A percentile compares a stretch with the other conserved stretches of the same genome.
Conservation (phyloP, 257 asterid genomes). For the Rubia yunnanensis region DNA sequence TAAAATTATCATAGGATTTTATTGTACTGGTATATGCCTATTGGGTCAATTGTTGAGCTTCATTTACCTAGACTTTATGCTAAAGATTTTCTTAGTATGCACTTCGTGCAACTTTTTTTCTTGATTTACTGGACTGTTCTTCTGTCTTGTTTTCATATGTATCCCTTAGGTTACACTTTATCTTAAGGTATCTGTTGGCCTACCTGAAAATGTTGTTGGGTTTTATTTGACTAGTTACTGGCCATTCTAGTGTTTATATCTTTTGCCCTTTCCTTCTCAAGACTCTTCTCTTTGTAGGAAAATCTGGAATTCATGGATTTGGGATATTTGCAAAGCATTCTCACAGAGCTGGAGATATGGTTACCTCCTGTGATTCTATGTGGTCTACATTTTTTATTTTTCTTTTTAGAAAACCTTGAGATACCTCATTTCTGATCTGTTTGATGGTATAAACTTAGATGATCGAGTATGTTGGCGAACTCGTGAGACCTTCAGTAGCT, state of each 20-base stretch:
- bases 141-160: neutral
- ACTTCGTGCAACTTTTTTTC: neutral
- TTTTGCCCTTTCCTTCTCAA: conserved; percentile 12
- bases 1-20: neutral
- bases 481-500: conserved; percentile 84
- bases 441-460: conserved; percentile 36
- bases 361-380: conserved; percentile 26
- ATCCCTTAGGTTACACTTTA: neutral
- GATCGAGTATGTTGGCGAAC: conserved; percentile 90
- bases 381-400: conserved; percentile 11
- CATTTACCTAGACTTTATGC: neutral
- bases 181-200: neutral
- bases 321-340: conserved; percentile 84
- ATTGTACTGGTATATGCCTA: neutral
- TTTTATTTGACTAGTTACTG: neutral
- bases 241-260: conserved; percentile 6
- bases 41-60: neutral
- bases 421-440: conserved; percentile 8
- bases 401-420: neutral
- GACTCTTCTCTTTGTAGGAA: conserved; percentile 48
- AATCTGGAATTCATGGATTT: conserved; percentile 92
- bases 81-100: neutral
- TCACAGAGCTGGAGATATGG: conserved; percentile 98
- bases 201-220: neutral
- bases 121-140: neutral